Percentiles rank a stretch among this genome's conserved stretches.
Evolutionary conservation across 1,284 basidiomycete species (phyloP).

Genomic region (Malassezia sp.): DNA sequence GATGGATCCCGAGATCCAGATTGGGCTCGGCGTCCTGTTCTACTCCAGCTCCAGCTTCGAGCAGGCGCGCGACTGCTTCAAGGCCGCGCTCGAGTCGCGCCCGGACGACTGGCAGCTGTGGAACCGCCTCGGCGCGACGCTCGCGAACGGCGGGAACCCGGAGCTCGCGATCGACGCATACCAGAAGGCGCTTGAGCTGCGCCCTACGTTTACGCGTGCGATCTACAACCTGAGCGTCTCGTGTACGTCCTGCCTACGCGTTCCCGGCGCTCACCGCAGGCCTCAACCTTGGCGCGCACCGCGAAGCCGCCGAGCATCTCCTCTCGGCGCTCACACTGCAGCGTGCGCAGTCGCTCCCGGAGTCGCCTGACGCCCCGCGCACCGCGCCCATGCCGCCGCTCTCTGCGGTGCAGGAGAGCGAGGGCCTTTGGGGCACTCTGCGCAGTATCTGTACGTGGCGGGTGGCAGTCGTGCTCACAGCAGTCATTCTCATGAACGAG

Average conservation of each 20-base stretch:
- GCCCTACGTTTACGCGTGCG: constrained; percentile 90
- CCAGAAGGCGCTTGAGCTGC: constrained; percentile 76
- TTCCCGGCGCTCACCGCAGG: too few species aligned
- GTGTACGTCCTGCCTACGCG: too few species aligned
- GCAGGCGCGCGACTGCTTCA: constrained; percentile 79
- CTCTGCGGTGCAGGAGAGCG: constrained; percentile 38
- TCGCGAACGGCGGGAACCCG: constrained; percentile 83
- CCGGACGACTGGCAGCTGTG: constrained; percentile 89
- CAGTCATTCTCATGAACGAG: constrained; percentile 46
- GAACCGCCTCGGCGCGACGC: constrained; percentile 88
- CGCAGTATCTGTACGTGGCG: constrained; percentile 60
- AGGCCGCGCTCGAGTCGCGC: constrained; percentile 64
- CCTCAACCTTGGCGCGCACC: constrained; percentile 85
- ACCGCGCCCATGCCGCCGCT: constrained; percentile 23
- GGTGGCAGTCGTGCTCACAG: constrained; percentile 15
- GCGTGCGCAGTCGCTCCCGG: constrained; percentile 48
- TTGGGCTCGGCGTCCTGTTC: constrained; percentile 82
- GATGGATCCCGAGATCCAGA: constrained; percentile 85
- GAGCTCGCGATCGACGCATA: constrained; percentile 94
- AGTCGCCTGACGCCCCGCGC: constrained; percentile 27
- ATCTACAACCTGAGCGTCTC: constrained; percentile 96
- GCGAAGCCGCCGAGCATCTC: constrained; percentile 94
- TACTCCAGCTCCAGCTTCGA: constrained; percentile 72
- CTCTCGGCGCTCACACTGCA: constrained; percentile 78
- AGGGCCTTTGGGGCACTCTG: constrained; percentile 80